phyloP scores from a whole-genome alignment of 306 rosid genomes.

The Dryas alaskensis region DNA sequence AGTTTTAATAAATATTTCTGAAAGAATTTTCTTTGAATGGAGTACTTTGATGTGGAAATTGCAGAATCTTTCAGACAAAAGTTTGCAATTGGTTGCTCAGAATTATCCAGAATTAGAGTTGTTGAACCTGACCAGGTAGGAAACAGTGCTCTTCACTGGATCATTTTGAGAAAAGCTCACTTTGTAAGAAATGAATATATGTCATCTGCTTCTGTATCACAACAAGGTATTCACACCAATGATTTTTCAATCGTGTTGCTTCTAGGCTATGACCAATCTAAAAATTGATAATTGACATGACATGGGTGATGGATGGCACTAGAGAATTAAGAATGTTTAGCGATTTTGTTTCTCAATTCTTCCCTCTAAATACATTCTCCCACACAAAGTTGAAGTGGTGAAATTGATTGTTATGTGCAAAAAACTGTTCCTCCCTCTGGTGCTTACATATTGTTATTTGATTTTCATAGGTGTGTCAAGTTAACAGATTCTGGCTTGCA shows the following conservation, averaged over 20 bases:
- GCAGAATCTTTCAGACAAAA: conserved; percentile 63
- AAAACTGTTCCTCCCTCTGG: conserved; percentile 1
- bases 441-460: conserved; percentile 28
- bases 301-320: conserved; percentile 5
- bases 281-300: neutral
- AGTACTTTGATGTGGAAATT: conserved; percentile 33
- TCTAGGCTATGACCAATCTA: neutral
- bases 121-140: conserved; percentile 69
- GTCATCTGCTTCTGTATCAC: neutral
- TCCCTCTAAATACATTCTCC: neutral
- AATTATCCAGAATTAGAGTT: conserved; percentile 53
- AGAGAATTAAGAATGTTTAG: neutral
- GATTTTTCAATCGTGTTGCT: neutral
- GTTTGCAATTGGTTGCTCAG: conserved; percentile 59
- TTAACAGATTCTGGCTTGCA: conserved; percentile 66
- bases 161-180: neutral
- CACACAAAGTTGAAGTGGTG: neutral
- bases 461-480: conserved; percentile 58
- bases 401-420: conserved; percentile 16
- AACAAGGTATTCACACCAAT: neutral
- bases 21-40: conserved; percentile 21
- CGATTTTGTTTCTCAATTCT: neutral
- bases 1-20: conserved; percentile 6
- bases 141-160: neutral
- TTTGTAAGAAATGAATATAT: neutral